Evolutionary conservation across 805 yeast species (phyloP).

Genomic region (Danielozyma ontarioensis): DNA sequence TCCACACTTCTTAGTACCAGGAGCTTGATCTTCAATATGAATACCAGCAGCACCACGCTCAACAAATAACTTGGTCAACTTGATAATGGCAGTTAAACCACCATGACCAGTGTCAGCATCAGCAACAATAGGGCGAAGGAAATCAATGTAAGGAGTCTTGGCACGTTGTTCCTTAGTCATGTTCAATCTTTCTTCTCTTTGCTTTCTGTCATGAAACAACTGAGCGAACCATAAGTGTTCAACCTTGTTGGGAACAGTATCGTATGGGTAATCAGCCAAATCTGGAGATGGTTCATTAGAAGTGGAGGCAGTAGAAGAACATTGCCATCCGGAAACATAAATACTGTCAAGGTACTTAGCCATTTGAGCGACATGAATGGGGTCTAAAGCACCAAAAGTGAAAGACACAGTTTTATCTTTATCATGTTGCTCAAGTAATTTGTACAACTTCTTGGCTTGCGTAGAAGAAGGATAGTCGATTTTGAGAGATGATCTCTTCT

Average conservation of each 20-base stretch:
- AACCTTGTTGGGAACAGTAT: slow-evolving; percentile 97
- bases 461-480: slow-evolving; percentile 69
- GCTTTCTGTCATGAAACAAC: slow-evolving; percentile 95
- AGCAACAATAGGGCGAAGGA: slow-evolving; percentile 89
- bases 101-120: slow-evolving; percentile 99
- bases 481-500: slow-evolving; percentile 77
- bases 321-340: slow-evolving; percentile 98
- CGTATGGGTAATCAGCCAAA: slow-evolving; percentile 97
- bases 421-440: slow-evolving; percentile 67
- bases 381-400: slow-evolving; percentile 95
- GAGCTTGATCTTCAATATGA: slow-evolving; percentile 98
- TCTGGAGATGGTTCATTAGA: slow-evolving; percentile 98
- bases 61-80: slow-evolving; percentile 90
- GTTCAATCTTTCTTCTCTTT: slow-evolving; percentile 74
- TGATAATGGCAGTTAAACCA: slow-evolving; percentile 93
- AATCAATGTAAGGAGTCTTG: slow-evolving; percentile 72
- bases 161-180: slow-evolving; percentile 61
- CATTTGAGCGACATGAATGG: slow-evolving; percentile 95
- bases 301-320: slow-evolving; percentile 95
- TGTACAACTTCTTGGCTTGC: slow-evolving; percentile 79
- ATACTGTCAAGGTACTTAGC: slow-evolving; percentile 89
- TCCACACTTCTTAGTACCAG: slow-evolving; percentile 98
- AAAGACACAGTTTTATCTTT: slow-evolving; percentile 67
- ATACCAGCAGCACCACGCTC: slow-evolving; percentile 99
- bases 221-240: slow-evolving; percentile 97